Evolutionary conservation across 2,329 filamentous ascomycete genomes (phyloP).

Genomic region (Chalaropsis thielavioides): DNA sequence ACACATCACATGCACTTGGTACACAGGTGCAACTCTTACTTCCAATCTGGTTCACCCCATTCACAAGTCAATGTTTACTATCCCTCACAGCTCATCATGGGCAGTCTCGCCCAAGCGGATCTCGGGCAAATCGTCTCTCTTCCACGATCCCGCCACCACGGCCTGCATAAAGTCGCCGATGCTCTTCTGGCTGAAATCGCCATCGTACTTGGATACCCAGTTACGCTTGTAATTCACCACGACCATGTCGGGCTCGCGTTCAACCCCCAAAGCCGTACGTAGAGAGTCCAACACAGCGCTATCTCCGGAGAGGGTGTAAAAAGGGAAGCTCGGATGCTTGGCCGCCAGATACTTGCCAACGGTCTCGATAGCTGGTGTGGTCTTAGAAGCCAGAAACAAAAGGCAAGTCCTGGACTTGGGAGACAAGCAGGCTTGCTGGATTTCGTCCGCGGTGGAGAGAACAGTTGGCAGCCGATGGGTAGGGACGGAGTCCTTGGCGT

Average conservation of each 20-base stretch:
- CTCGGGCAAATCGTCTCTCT: conserved; percentile 60
- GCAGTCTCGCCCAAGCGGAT: conserved; percentile 35
- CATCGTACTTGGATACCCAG: conserved; percentile 70
- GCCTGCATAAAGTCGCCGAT: conserved; percentile 80
- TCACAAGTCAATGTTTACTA: not conserved
- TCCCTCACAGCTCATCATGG: conserved; percentile 22
- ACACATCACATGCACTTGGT: not conserved
- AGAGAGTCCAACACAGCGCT: not conserved
- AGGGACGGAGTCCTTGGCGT: conserved; percentile 32
- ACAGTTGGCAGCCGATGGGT: conserved; percentile 35
- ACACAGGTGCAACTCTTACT: not conserved
- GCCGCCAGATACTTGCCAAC: conserved; percentile 1
- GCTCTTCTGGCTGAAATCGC: conserved; percentile 42
- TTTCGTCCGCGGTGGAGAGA: conserved; percentile 40
- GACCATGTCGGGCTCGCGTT: conserved; percentile 36
- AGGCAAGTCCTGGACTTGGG: conserved; percentile 71
- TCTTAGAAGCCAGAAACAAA: conserved; percentile 52
- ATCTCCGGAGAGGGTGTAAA: not conserved
- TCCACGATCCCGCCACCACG: conserved; percentile 78
- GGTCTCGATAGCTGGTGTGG: not conserved
- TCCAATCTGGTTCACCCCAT: not conserved
- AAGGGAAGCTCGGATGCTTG: not conserved
- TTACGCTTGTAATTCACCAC: conserved; percentile 71
- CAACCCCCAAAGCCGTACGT: not conserved
- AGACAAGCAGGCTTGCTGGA: conserved; percentile 58